Conservation (phyloP, 2,329 filamentous ascomycete species). For the Exophiala dermatitidis region DNA sequence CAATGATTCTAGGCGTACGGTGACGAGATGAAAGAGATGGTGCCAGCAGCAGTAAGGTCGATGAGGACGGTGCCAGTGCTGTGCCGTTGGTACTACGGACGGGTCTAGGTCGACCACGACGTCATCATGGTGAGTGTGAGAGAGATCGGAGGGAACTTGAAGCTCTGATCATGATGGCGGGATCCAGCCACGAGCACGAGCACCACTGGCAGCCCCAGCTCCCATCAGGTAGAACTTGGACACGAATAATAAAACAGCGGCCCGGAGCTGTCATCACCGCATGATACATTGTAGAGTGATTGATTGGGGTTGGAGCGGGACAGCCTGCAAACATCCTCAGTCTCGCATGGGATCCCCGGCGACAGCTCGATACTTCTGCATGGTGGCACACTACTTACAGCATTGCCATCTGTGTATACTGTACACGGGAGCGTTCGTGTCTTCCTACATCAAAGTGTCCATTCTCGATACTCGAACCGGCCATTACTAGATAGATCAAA, state of each 20-base stretch:
- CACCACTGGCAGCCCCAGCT: no score
- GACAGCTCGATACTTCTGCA: not conserved
- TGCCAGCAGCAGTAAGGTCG: not conserved
- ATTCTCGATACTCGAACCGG: no score
- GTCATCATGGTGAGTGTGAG: not conserved
- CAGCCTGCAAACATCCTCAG: not conserved
- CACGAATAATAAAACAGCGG: not conserved
- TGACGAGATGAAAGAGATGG: not conserved
- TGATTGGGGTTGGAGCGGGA: not conserved
- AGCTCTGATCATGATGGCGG: no score
- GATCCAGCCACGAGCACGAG: no score
- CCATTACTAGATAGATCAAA: no score
- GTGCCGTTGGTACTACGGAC: not conserved
- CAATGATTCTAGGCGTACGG: no score
- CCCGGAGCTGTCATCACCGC: not conserved
- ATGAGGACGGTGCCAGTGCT: not conserved
- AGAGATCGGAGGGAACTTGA: not conserved
- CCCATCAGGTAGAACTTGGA: no score
- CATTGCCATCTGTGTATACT: not conserved
- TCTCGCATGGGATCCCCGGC: not conserved
- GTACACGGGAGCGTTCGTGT: not conserved
- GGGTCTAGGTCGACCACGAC: not conserved
- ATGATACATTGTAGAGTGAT: not conserved
- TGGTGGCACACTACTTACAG: not conserved
- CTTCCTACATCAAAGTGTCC: no score